A percentile compares a stretch with the other conserved stretches of the same genome.
Conservation (phyloP, 2,329 filamentous ascomycete species). For the Cladophialophora bantiana region DNA sequence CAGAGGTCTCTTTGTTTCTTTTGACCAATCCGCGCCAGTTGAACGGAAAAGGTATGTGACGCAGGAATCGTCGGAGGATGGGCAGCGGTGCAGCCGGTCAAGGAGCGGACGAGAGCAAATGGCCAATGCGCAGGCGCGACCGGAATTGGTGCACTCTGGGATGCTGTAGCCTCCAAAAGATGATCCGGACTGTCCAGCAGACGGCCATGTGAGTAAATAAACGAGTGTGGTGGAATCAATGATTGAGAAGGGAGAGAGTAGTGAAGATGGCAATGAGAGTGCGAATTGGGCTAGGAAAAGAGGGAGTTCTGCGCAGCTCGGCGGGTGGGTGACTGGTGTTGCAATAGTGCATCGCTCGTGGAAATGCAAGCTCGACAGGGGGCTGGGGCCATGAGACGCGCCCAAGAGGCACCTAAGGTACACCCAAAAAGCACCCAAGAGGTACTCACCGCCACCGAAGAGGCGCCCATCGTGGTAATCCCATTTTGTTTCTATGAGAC, state of each 20-base stretch:
- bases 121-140: slow-evolving; percentile 30
- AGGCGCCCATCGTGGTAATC: not conserved
- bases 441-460: not conserved
- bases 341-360: slow-evolving; percentile 9
- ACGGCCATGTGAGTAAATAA: slow-evolving; percentile 22
- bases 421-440: not conserved
- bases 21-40: slow-evolving; percentile 8
- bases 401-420: not conserved
- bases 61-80: slow-evolving; percentile 31
- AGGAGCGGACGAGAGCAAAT: slow-evolving; percentile 27
- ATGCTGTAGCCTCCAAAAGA: slow-evolving; percentile 13
- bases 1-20: not conserved
- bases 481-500: not conserved
- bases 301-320: slow-evolving; percentile 6
- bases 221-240: slow-evolving; percentile 23
- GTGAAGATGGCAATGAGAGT: slow-evolving; percentile 4
- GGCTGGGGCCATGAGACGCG: not conserved
- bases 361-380: slow-evolving; percentile 14
- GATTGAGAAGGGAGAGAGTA: slow-evolving; percentile 7
- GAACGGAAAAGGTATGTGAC: slow-evolving; percentile 23
- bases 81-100: slow-evolving; percentile 24
- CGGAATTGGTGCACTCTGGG: slow-evolving; percentile 16
- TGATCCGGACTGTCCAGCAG: slow-evolving; percentile 34
- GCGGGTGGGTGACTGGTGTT: slow-evolving; percentile 10
- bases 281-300: slow-evolving; percentile 6